phyloP scores from a whole-genome alignment of 148 eudicot species.

The Euryodendron excelsum region DNA sequence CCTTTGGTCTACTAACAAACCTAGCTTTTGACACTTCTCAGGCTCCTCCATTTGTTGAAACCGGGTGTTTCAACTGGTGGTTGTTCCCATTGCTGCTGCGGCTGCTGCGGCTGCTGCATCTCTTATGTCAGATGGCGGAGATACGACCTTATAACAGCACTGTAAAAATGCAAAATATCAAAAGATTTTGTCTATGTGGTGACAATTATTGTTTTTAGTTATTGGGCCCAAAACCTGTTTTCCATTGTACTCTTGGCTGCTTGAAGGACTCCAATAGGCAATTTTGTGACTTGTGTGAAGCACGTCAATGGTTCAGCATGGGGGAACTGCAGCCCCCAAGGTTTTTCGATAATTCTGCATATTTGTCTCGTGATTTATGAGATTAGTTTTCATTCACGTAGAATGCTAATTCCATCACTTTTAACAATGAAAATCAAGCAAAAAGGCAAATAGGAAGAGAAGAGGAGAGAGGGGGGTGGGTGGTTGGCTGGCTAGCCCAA shows the following conservation, averaged over 20 bases:
- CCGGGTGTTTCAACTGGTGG: constrained; percentile 82
- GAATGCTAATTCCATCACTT: no score
- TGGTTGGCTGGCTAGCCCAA: no score
- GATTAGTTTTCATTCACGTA: no score
- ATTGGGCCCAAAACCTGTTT: neutral
- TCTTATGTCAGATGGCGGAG: constrained; percentile 86
- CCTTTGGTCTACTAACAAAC: neutral
- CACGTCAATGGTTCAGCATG: no score
- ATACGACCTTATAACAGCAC: constrained; percentile 49
- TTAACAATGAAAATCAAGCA: no score
- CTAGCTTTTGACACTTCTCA: constrained; percentile 22
- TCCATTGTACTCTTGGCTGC: neutral
- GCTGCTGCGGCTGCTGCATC: constrained; percentile 97
- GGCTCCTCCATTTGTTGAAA: constrained; percentile 91
- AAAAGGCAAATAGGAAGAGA: no score
- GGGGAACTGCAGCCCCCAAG: no score
- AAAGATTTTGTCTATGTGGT: neutral
- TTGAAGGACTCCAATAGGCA: neutral
- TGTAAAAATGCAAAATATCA: neutral
- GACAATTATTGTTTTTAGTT: neutral
- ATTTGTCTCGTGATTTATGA: no score
- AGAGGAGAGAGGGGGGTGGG: no score
- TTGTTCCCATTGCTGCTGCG: constrained; percentile 80
- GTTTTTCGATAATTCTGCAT: no score
- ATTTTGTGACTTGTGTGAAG: constrained; percentile 1